Evolutionary conservation across 2,329 filamentous ascomycete species (phyloP), one percentile per base, ranked within the genome.

Genomic region (Trichophyton equinum): DNA sequence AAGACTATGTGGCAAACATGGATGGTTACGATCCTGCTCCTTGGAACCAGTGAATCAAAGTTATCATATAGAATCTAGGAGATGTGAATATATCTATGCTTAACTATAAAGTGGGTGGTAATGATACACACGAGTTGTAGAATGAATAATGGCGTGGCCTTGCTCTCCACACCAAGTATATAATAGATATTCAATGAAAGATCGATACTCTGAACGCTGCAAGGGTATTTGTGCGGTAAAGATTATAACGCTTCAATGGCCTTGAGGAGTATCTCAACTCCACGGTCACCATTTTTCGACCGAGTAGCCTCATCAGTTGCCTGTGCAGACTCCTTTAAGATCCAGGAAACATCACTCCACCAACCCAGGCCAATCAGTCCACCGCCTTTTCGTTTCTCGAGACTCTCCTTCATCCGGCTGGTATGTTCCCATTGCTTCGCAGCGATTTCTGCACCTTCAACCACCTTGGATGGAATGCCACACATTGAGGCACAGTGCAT

Each of bases 401-500:
- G 77, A 62, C 88, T 91, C 73, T 96, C 91, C 74, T 91, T 94
- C 64, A 97, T 79, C 20, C 90, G 81, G 67, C 88, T 92, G 0
- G 94, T 97, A 73, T 96, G 91, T 76, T 99, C 94, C 91, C 94
- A 97, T 68, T 91, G 89, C 67, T 81, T 85, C 1, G 94, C 94
- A 4, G 94, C 94, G 22, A 86, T 83, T 74, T 99, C 94, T 0
- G 94, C 94, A 22, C 87, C 79, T 70, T 91, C 85, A 64, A 99
- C 90, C 15, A 99, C 85, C 60, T 85, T 85, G 51, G 79, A 78
- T 0, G 90, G 84, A 65, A 99, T 97, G 0, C 94, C 94, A 68
- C 94, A 99, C 94, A 99, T 99, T 63, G 90, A 87, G 0, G 94
- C 94, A 71, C 94, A 99, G 73, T 99, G 94, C 94, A 99, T 99